Base-by-base conservation (phyloP, 257 asterid genomes). In the Dorcoceras hygrometricum region DNA sequence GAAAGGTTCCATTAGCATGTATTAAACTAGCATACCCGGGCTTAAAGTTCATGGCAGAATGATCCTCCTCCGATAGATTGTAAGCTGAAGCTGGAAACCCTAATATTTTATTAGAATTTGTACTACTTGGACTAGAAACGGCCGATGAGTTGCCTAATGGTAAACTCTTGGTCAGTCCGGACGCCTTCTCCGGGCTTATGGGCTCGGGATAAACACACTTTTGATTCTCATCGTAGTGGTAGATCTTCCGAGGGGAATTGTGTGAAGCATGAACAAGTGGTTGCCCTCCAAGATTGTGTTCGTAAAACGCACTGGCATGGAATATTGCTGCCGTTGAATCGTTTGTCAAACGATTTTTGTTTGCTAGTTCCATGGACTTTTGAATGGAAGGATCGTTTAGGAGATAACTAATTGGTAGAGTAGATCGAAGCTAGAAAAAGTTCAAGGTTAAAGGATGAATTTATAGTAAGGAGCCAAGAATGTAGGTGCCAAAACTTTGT, bases 41-140 rank as follows among this genome's bases (percentile, higher is more conserved):
- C 59, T 77, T 80, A 81, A 85, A 87, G 63, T 50, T 83, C 16
- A 86, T 83, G 22, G 84, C 81, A 20, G 96, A 84, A 72, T 83
- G 80, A 20, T 73, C 86, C 74, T 82, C 89, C 36, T 80, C 89
- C 0, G 82, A 55, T 23, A 73, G 51, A 57, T 54, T 71, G 74
- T 48, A 70, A 31, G 67, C 34, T 3, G 76, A 4, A 28, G 73
- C 64, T 32, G 67, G 87, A 25, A 72, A 76, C 6, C 76, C 87
- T 59, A 85, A 59, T 46, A 46, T 46, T 2, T 84, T 89, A 26
- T 81, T 87, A 26, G 96, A 91, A 64, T 84, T 87, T 2, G 89
- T 76, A 82, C 98, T 91, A 79, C 89, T 81, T 7, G 94, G 96
- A 39, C 96, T 91, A 1, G 98, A 88, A 0, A 81, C 88, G 0